Conservation (phyloP, 176 grass and related monocot genomes). For the Lolium multiflorum region DNA sequence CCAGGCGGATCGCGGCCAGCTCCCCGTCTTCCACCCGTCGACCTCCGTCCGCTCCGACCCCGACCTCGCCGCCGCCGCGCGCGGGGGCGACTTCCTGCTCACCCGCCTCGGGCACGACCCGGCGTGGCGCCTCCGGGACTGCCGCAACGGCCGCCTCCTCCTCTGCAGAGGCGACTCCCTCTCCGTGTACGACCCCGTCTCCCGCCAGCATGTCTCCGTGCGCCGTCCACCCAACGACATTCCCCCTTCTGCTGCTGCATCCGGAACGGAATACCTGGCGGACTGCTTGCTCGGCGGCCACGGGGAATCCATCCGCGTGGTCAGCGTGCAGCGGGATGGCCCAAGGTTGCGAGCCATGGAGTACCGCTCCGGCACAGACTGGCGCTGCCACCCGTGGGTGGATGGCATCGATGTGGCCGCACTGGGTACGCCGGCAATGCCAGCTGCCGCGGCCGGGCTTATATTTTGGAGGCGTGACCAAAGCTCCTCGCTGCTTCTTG, state of each 20-base stretch:
- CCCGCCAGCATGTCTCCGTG: no score
- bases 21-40: background rate
- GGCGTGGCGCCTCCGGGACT: no score
- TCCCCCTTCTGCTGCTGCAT: background rate
- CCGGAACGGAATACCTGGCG: background rate
- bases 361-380: background rate
- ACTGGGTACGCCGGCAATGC: background rate
- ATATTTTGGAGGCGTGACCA: conserved; percentile 3
- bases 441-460: background rate
- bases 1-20: background rate
- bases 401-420: background rate
- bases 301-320: conserved; percentile 14
- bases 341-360: conserved; percentile 18
- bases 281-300: conserved; percentile 23
- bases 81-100: no score
- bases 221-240: no score
- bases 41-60: no score
- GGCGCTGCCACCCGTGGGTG: conserved; percentile 24
- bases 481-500: background rate
- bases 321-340: conserved; percentile 28
- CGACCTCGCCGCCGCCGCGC: no score
- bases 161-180: no score
- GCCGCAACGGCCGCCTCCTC: no score
- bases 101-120: no score
- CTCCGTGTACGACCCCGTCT: no score